Percentiles rank a stretch among this genome's conserved stretches.
phyloP scores from a whole-genome alignment of 257 asterid species.

The Rauvolfia tetraphylla region DNA sequence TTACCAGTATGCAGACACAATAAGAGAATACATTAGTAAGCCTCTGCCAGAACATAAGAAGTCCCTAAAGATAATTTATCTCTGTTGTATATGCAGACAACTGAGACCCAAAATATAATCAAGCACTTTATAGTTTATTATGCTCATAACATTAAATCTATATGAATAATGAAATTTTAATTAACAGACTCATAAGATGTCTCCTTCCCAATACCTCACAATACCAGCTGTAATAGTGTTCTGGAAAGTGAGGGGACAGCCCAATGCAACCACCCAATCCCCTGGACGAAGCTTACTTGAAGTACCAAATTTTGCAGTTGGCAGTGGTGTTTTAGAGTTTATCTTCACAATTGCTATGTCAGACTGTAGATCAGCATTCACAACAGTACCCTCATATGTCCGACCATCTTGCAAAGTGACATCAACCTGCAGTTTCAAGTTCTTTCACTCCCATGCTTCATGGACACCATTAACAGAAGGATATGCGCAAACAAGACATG shows the following conservation, averaged over 20 bases:
- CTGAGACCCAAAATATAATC: background rate
- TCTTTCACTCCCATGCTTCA: background rate
- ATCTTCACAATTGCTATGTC: slow-evolving; percentile 75
- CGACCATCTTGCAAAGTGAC: slow-evolving; percentile 98
- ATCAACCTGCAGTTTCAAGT: slow-evolving; percentile 53
- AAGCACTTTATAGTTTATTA: background rate
- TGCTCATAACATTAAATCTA: background rate
- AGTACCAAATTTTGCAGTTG: slow-evolving; percentile 71
- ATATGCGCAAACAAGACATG: background rate
- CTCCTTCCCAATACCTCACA: slow-evolving; percentile 50
- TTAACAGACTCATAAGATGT: background rate
- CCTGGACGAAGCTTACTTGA: slow-evolving; percentile 89
- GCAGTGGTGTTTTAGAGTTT: slow-evolving; percentile 74
- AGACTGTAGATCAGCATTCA: slow-evolving; percentile 73
- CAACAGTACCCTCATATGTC: slow-evolving; percentile 76
- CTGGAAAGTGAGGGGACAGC: slow-evolving; percentile 87
- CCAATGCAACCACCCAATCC: slow-evolving; percentile 95
- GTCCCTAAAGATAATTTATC: background rate
- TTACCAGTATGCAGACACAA: background rate
- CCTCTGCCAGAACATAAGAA: background rate
- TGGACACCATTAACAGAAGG: background rate
- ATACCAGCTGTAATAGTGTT: slow-evolving; percentile 90
- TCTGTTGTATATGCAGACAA: background rate
- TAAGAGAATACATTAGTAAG: background rate
- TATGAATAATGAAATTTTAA: background rate